Conservation (phyloP, 345 rosid species). For the Eutrema heterophyllum region DNA sequence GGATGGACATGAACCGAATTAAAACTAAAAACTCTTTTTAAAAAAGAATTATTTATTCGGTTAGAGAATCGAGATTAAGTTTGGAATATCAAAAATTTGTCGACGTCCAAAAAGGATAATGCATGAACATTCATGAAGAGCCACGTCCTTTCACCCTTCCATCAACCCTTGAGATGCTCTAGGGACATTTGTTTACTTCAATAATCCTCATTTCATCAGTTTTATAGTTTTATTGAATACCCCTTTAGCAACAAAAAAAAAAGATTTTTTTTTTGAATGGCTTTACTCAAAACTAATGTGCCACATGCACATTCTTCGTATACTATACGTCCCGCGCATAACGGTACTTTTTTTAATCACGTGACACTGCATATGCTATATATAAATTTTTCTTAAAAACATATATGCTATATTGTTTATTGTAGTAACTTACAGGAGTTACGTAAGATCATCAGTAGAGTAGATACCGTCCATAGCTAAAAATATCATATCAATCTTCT, state of each 20-base stretch:
- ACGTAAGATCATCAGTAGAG: not conserved
- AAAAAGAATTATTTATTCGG: not conserved
- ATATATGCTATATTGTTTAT: not conserved
- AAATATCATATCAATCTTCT: not conserved
- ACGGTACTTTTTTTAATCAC: conserved; percentile 6
- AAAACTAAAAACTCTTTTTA: not conserved
- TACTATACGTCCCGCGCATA: conserved; percentile 21
- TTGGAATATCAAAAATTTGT: conserved; percentile 6
- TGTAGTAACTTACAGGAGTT: not conserved
- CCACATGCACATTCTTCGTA: conserved; percentile 28
- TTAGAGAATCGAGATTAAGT: conserved; percentile 21
- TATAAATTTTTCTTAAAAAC: not conserved
- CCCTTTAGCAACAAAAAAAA: too few species aligned
- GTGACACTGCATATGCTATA: conserved; percentile 5
- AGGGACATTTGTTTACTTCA: conserved; percentile 24
- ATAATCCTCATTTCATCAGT: conserved; percentile 10
- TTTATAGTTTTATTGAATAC: not conserved
- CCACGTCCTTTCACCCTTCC: conserved; percentile 16
- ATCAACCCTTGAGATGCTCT: conserved; percentile 20
- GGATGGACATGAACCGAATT: conserved; percentile 26
- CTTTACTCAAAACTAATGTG: conserved; percentile 4
- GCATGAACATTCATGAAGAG: conserved; percentile 30
- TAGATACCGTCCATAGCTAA: conserved; percentile 20
- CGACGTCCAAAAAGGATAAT: conserved; percentile 14
- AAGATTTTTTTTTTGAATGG: too few species aligned